Percentiles rank a stretch among this genome's conserved stretches.
phyloP scores from a whole-genome alignment of 2,329 filamentous ascomycete genomes.

The Xylaria sp. region DNA sequence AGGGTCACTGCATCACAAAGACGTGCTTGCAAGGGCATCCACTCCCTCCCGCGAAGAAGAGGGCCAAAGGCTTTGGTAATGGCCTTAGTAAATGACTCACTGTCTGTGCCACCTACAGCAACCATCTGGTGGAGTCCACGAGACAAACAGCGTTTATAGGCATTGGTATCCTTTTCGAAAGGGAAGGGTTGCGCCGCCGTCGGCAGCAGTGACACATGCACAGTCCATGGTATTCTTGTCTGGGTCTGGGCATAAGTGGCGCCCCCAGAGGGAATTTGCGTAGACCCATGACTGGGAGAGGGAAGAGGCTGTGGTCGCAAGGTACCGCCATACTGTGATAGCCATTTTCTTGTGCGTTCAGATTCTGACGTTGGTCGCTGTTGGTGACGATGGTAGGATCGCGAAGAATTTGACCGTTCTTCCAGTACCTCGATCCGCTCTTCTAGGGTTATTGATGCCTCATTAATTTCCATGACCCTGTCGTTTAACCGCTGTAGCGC shows the following conservation, averaged over 20 bases:
- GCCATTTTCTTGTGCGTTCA: conserved; percentile 26
- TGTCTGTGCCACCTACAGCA: conserved; percentile 56
- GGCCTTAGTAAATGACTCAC: conserved; percentile 55
- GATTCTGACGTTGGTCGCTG: conserved; percentile 38
- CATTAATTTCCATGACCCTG: conserved; percentile 56
- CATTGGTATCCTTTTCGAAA: conserved; percentile 66
- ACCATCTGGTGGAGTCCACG: conserved; percentile 65
- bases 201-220: conserved; percentile 65
- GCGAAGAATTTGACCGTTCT: conserved; percentile 42
- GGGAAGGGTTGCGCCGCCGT: conserved; percentile 60
- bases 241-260: conserved; percentile 15
- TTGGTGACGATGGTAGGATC: conserved; percentile 37
- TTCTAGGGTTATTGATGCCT: conserved; percentile 58
- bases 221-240: conserved; percentile 53
- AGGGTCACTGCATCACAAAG: conserved; percentile 61
- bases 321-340: conserved; percentile 17
- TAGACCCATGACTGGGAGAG: neutral
- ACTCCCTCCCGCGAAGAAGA: conserved; percentile 56
- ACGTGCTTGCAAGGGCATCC: conserved; percentile 64
- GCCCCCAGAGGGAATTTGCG: conserved; percentile 2
- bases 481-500: conserved; percentile 54
- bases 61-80: conserved; percentile 56
- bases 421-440: conserved; percentile 60
- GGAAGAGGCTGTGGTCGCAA: conserved; percentile 17
- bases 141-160: conserved; percentile 66